Conservation (phyloP, 495 filamentous ascomycete genomes). For the Haplographium delicatum region DNA sequence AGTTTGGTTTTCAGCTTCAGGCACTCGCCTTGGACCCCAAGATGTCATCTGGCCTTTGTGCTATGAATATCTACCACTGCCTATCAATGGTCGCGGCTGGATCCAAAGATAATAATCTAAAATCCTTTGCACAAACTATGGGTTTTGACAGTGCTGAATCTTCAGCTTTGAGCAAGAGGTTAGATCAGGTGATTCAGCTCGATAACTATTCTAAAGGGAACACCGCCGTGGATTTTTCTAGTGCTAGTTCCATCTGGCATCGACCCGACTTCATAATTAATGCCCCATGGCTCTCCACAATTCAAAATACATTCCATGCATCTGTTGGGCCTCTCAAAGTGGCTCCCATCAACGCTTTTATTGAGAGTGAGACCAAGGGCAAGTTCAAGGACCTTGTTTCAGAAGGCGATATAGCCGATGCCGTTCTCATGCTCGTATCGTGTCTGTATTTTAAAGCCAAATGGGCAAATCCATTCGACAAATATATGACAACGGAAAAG, state of each 20-base stretch:
- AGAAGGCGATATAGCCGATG: not conserved
- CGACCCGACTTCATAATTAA: not conserved
- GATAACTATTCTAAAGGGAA: not conserved
- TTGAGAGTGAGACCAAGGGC: not conserved
- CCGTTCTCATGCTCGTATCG: not conserved
- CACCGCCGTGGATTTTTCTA: not conserved
- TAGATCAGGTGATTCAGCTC: not conserved
- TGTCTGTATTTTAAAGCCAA: conserved; percentile 11
- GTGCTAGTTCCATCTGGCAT: not conserved
- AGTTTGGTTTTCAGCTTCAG: not conserved
- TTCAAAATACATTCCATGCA: not conserved
- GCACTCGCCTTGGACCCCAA: conserved; percentile 1
- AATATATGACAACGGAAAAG: not conserved
- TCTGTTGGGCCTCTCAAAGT: not conserved
- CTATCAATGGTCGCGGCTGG: conserved; percentile 1
- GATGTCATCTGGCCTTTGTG: not conserved
- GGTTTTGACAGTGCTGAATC: not conserved
- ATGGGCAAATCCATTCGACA: conserved; percentile 2
- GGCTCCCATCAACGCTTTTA: conserved; percentile 4
- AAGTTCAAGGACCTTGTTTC: conserved; percentile 1
- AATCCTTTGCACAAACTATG: not conserved
- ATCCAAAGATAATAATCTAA: not conserved
- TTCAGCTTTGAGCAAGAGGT: not conserved
- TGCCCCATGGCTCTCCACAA: not conserved
- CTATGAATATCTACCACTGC: conserved; percentile 2